These are phyloP conservation scores for Blumeriella jaapii DNA, from an alignment of 2,329 filamentous ascomycete genomes.

Conservation along the genomic window DNA sequence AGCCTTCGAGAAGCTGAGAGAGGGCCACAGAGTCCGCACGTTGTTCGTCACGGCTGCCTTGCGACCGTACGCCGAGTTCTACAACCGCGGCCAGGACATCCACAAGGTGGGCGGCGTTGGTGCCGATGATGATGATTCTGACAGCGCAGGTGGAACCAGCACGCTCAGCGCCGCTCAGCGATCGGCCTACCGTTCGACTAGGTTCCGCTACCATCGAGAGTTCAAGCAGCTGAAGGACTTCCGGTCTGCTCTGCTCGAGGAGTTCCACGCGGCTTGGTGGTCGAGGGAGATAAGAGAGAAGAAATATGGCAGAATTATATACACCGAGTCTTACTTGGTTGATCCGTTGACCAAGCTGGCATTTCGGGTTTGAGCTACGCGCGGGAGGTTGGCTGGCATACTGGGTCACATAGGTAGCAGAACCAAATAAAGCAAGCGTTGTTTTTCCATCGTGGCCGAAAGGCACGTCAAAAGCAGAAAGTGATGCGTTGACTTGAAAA, in stretches of 20 bases:
- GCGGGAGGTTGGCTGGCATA: too few relatives aligned
- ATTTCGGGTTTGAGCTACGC: too few relatives aligned
- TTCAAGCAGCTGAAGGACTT: slow-evolving; percentile 1
- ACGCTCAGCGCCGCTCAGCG: slow-evolving; percentile 3
- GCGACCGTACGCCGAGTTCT: neutral
- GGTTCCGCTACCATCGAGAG: slow-evolving; percentile 1
- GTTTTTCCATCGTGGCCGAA: too few relatives aligned
- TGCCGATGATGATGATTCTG: neutral
- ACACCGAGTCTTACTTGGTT: neutral
- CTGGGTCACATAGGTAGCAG: too few relatives aligned
- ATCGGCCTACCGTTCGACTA: neutral
- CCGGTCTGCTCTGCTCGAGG: neutral
- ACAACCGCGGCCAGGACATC: neutral
- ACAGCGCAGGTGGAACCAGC: neutral
- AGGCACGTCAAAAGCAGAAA: too few relatives aligned
- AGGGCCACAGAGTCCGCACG: slow-evolving; percentile 1
- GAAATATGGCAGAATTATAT: neutral
- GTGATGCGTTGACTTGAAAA: too few relatives aligned
- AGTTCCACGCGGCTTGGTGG: slow-evolving; percentile 4
- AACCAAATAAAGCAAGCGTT: too few relatives aligned
- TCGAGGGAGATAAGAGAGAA: neutral
- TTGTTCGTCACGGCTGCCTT: slow-evolving; percentile 1
- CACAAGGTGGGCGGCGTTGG: too few relatives aligned
- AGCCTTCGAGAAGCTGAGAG: neutral
- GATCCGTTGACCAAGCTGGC: slow-evolving; percentile 8